These are phyloP conservation scores for Aspergillus indologenus DNA, from an alignment of 495 filamentous ascomycete genomes.

Conservation along the genomic window DNA sequence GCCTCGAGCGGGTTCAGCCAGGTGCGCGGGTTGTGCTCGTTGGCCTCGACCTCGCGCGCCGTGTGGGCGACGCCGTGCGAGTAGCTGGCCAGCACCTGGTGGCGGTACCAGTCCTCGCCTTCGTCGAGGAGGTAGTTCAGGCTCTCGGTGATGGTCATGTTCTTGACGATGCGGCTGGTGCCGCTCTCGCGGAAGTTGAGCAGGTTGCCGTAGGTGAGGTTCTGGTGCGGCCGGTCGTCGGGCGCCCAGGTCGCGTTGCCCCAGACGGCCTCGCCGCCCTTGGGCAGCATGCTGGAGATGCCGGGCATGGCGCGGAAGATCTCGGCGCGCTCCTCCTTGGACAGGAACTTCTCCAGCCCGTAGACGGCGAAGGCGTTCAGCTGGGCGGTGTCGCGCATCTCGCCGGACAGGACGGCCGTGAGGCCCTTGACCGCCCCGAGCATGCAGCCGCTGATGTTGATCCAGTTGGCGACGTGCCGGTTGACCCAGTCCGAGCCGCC, in stretches of 20 bases:
- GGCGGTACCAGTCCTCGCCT: slow-evolving; percentile 80
- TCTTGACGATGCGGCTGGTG: slow-evolving; percentile 58
- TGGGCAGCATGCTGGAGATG: slow-evolving; percentile 94
- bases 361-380: slow-evolving; percentile 98
- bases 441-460: slow-evolving; percentile 98
- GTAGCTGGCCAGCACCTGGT: slow-evolving; percentile 69
- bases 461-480: slow-evolving; percentile 84
- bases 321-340: slow-evolving; percentile 82
- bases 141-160: slow-evolving; percentile 76
- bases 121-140: slow-evolving; percentile 73
- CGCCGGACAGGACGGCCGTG: slow-evolving; percentile 86
- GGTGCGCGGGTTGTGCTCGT: slow-evolving; percentile 75
- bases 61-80: slow-evolving; percentile 88
- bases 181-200: slow-evolving; percentile 78
- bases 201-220: slow-evolving; percentile 72
- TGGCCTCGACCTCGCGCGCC: slow-evolving; percentile 74
- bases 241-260: slow-evolving; percentile 87
- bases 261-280: slow-evolving; percentile 92
- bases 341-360: slow-evolving; percentile 92
- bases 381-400: slow-evolving; percentile 98
- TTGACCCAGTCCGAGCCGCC: slow-evolving; percentile 91
- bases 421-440: slow-evolving; percentile 90
- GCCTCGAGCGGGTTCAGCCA: slow-evolving; percentile 96
- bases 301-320: slow-evolving; percentile 97
- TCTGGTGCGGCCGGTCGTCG: slow-evolving; percentile 75